Evolutionary conservation across 176 grass and related monocot genomes (phyloP), one percentile per base, ranked within the genome.

Genomic region (Triticum turgidum): DNA sequence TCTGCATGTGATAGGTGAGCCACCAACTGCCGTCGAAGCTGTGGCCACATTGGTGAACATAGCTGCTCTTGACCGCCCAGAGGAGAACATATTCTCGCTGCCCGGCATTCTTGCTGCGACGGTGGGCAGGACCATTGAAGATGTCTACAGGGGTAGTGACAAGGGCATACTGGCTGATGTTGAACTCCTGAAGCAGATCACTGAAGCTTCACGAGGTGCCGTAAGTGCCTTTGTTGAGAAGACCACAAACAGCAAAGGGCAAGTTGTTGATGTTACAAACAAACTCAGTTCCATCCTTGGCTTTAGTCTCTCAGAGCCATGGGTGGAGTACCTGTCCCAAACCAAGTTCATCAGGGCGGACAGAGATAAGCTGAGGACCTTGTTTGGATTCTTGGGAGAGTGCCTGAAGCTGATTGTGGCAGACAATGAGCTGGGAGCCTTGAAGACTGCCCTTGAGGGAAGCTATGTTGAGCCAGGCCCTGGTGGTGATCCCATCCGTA

Each of bases 1-100:
- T 54, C 94, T 99, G 59, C 97, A 99, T 82, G 97, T 99, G 82
- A 99, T 99, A 25, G 97, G 97, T 69, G 94, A 99, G 89, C 97
- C 97, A 25, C 97, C 97, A 18, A 94, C 77, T 38, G 94, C 97
- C n/a, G 84, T 94, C 2, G 97, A 99, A 72, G 97, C 97, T 21
- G 97, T 99, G 83, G 97, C 97, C 37, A 99, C 97, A 45, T 49
- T 99, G 68, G 97, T 99, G 84, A 99, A 99, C 78, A 99, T 99
- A 25, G 94, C 97, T 32, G 89, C 94, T 12, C 94, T 99, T 14
- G 97, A 99, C 85, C 90, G 97, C 44, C 94, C 97, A 1, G 97
- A 99, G 65, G 97, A 99, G 0, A 80, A 62, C 32, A 96, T 99
- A 47, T 86, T 6, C 61, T 92, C 97, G 59, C 87, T 99, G 56